Conservation (phyloP, 345 rosid species). For the Garcia nutans region DNA sequence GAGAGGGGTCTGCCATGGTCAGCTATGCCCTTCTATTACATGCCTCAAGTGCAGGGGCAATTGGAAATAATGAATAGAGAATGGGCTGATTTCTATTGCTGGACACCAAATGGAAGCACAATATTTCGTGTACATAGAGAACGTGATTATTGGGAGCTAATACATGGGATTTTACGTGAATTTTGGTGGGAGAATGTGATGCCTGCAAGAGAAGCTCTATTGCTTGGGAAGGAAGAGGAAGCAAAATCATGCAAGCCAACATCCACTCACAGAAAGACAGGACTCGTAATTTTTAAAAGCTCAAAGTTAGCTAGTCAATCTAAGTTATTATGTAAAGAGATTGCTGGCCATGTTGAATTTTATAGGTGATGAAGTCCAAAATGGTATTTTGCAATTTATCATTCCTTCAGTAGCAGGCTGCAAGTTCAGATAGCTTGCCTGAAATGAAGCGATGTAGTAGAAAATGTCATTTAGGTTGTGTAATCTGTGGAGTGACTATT, state of each 20-base stretch:
- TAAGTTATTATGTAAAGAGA: slow-evolving; percentile 71
- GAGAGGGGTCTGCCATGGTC: slow-evolving; percentile 81
- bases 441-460: not conserved
- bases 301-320: slow-evolving; percentile 55
- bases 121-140: slow-evolving; percentile 67
- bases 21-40: slow-evolving; percentile 77
- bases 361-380: slow-evolving; percentile 38
- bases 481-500: not conserved
- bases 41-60: slow-evolving; percentile 97
- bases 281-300: slow-evolving; percentile 67
- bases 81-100: slow-evolving; percentile 88
- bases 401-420: not conserved
- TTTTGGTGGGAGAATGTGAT: slow-evolving; percentile 91
- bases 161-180: slow-evolving; percentile 61
- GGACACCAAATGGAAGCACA: slow-evolving; percentile 90
- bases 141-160: slow-evolving; percentile 65
- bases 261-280: slow-evolving; percentile 64
- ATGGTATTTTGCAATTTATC: not conserved
- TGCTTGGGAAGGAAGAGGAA: slow-evolving; percentile 51
- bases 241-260: slow-evolving; percentile 55
- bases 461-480: not conserved
- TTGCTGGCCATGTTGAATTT: slow-evolving; percentile 82
- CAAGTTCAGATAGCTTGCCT: not conserved
- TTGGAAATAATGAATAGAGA: slow-evolving; percentile 91
- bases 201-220: slow-evolving; percentile 74